phyloP scores from a whole-genome alignment of 139 green algal genomes.

The Chlorella ohadii region DNA sequence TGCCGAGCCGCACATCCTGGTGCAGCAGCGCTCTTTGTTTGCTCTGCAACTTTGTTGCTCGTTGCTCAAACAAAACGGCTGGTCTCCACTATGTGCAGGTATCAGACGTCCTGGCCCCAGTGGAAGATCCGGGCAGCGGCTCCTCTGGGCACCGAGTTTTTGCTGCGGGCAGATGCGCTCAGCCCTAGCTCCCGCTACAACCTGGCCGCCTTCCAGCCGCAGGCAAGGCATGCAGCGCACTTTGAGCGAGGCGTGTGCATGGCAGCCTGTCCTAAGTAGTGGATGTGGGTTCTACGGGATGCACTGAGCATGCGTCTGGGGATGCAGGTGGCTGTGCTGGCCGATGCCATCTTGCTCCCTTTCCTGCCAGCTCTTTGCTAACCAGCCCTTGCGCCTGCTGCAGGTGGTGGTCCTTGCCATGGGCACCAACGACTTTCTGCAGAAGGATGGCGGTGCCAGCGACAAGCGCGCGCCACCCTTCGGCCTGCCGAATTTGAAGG shows the following conservation, averaged over 20 bases:
- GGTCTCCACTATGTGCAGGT: too few relatives aligned
- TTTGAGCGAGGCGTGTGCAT: too few relatives aligned
- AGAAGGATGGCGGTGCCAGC: not conserved
- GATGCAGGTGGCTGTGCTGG: too few relatives aligned
- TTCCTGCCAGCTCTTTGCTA: too few relatives aligned
- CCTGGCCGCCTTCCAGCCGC: not conserved
- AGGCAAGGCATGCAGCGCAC: not conserved
- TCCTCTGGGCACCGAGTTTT: not conserved
- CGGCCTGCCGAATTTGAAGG: not conserved
- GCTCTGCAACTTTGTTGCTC: too few relatives aligned
- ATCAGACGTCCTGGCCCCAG: not conserved
- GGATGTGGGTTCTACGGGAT: too few relatives aligned
- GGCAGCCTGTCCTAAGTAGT: too few relatives aligned
- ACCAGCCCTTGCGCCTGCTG: not conserved
- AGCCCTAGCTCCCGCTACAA: not conserved
- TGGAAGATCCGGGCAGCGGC: not conserved
- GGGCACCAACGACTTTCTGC: slow-evolving; percentile 2
- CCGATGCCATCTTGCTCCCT: too few relatives aligned
- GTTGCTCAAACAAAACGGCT: too few relatives aligned
- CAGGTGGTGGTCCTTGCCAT: slow-evolving; percentile 1
- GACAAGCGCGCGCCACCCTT: not conserved
- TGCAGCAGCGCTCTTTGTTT: too few relatives aligned
- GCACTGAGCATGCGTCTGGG: too few relatives aligned
- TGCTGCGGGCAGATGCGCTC: not conserved
- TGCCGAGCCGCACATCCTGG: too few relatives aligned